phyloP scores from a whole-genome alignment of 108 stramenopile species.

The Parietichytrium sp. region DNA sequence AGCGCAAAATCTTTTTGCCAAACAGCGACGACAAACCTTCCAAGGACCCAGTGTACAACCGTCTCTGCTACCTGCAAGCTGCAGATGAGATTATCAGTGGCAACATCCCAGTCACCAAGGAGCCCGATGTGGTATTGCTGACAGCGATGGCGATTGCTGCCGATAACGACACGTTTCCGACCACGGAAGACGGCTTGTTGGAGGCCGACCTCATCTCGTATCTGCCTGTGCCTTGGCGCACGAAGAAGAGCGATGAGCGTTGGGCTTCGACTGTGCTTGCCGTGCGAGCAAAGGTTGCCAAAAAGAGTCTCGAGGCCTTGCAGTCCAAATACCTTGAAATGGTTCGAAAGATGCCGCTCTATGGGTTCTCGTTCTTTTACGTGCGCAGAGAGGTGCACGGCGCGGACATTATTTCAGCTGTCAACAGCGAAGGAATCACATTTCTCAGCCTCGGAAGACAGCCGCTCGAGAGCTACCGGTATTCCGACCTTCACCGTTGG shows the following conservation, averaged over 20 bases:
- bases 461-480: conserved; percentile 54
- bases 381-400: conserved; percentile 48
- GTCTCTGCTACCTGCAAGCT: conserved; percentile 67
- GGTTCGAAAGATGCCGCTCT: conserved; percentile 46
- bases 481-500: conserved; percentile 67
- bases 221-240: conserved; percentile 58
- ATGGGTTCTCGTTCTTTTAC: conserved; percentile 67
- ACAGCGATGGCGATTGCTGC: conserved; percentile 59
- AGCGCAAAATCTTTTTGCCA: conserved; percentile 66
- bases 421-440: conserved; percentile 61
- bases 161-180: conserved; percentile 55
- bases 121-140: conserved; percentile 53
- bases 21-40: conserved; percentile 43
- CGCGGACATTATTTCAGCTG: conserved; percentile 53
- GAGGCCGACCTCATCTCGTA: conserved; percentile 49
- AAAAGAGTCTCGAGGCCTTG: conserved; percentile 49
- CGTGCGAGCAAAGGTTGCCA: conserved; percentile 47
- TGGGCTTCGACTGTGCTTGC: conserved; percentile 57
- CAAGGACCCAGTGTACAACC: conserved; percentile 52
- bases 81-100: conserved; percentile 63
- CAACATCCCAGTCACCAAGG: conserved; percentile 51
- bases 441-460: conserved; percentile 21
- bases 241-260: conserved; percentile 43
- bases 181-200: conserved; percentile 41
- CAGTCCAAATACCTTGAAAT: conserved; percentile 50